phyloP scores from a whole-genome alignment of 148 eudicot species.

The Rhododendron ovatum region DNA sequence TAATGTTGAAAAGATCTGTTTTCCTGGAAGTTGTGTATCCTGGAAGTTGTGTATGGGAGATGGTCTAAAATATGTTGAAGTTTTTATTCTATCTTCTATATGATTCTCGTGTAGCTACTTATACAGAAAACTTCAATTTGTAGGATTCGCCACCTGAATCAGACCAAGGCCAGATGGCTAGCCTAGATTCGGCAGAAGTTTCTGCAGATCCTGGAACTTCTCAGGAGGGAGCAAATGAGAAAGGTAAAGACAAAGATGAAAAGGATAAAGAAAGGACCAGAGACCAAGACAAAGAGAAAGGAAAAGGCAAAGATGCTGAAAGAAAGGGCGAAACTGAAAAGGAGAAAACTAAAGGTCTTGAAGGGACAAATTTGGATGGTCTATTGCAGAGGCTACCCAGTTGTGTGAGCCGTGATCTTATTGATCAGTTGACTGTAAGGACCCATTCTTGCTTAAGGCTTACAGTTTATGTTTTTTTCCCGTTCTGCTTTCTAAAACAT shows the following conservation, averaged over 20 bases:
- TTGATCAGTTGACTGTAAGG: slow-evolving; percentile 84
- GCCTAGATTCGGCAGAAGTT: slow-evolving; percentile 46
- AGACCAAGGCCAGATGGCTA: slow-evolving; percentile 53
- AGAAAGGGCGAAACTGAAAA: slow-evolving; percentile 72
- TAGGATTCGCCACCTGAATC: slow-evolving; percentile 66
- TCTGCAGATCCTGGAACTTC: slow-evolving; percentile 46
- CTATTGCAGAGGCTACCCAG: slow-evolving; percentile 88
- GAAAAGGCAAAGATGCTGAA: slow-evolving; percentile 74
- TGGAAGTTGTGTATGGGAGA: neutral
- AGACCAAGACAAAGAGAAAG: slow-evolving; percentile 74
- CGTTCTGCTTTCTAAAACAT: neutral
- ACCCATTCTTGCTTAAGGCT: slow-evolving; percentile 8
- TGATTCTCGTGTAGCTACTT: slow-evolving; percentile 3
- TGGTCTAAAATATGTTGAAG: neutral
- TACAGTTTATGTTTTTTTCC: neutral
- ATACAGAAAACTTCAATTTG: neutral
- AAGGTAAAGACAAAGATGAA: slow-evolving; percentile 70
- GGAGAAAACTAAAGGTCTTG: slow-evolving; percentile 77
- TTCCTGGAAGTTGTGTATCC: neutral
- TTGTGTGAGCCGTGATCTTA: slow-evolving; percentile 96
- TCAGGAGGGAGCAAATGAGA: slow-evolving; percentile 58
- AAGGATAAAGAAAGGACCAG: slow-evolving; percentile 62
- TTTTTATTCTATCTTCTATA: neutral
- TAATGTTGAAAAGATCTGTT: neutral
- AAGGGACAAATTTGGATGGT: slow-evolving; percentile 81